Evolutionary conservation across 768 basidiomycete species (phyloP).

Genomic region (Boletus rubropictus): DNA sequence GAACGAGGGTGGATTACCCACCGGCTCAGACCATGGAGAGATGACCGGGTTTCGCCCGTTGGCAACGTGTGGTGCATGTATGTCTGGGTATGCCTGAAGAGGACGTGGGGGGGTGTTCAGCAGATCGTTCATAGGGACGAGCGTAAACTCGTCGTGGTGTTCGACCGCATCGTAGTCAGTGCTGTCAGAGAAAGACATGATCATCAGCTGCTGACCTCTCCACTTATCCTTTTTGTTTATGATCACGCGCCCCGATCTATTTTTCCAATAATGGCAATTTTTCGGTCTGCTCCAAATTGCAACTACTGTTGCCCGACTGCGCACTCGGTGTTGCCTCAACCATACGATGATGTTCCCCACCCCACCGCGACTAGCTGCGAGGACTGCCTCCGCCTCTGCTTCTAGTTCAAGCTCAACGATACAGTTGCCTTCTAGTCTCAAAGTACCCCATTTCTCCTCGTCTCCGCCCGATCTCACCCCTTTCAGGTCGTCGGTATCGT

Average conservation of each 20-base stretch:
- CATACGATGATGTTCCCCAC: conserved; percentile 4
- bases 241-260: neutral
- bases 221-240: conserved; percentile 1
- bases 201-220: neutral
- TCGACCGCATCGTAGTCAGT: neutral
- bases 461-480: neutral
- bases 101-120: neutral
- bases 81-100: conserved; percentile 11
- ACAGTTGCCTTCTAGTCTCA: conserved; percentile 42
- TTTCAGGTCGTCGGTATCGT: conserved; percentile 70
- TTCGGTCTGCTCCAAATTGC: conserved; percentile 12
- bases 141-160: conserved; percentile 10
- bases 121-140: conserved; percentile 7
- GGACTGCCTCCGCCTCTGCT: conserved; percentile 37
- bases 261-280: conserved; percentile 10
- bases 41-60: conserved; percentile 12
- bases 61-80: neutral
- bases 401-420: conserved; percentile 33
- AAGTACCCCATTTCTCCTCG: conserved; percentile 31
- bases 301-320: neutral
- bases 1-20: neutral
- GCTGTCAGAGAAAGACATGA: conserved; percentile 14
- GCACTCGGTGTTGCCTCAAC: neutral
- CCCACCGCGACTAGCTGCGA: conserved; percentile 4
- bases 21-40: conserved; percentile 19